These are phyloP conservation scores for Cairneyella variabilis DNA, from an alignment of 495 filamentous ascomycete genomes.

Conservation along the genomic window DNA sequence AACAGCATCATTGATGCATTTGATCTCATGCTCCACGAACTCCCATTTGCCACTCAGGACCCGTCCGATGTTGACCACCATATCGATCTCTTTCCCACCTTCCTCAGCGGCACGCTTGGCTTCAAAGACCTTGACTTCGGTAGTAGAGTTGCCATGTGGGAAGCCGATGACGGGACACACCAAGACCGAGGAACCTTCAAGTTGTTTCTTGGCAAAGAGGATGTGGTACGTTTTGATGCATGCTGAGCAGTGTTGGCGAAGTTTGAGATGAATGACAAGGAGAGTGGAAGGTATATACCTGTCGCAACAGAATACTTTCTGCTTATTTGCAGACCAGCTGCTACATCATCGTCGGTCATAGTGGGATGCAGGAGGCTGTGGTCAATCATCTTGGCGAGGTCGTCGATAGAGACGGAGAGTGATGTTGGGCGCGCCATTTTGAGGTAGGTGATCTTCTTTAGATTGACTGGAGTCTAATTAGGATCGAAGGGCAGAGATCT, in stretches of 20 bases:
- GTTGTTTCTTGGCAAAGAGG: constrained; percentile 39
- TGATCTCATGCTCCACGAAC: constrained; percentile 49
- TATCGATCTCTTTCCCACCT: constrained; percentile 52
- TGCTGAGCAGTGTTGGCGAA: constrained; percentile 34
- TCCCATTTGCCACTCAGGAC: constrained; percentile 51
- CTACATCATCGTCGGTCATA: constrained; percentile 52
- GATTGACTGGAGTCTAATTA: no score
- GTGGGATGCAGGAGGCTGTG: constrained; percentile 59
- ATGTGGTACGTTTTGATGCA: constrained; percentile 55
- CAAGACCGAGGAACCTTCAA: constrained; percentile 43
- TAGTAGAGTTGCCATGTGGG: constrained; percentile 54
- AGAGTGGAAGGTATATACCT: no score
- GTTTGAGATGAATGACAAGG: constrained; percentile 53
- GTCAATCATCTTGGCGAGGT: constrained; percentile 56
- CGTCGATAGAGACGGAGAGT: constrained; percentile 46
- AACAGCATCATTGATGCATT: constrained; percentile 43
- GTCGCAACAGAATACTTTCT: constrained; percentile 47
- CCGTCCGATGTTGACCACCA: constrained; percentile 53
- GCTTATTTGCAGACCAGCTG: constrained; percentile 43
- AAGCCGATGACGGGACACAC: constrained; percentile 57
- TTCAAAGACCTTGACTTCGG: constrained; percentile 48
- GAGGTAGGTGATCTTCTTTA: background rate
- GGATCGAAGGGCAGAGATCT: background rate
- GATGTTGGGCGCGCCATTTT: constrained; percentile 25
- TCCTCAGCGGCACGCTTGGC: constrained; percentile 41